These are phyloP conservation scores for Dipteronia dyeriana DNA, from an alignment of 345 rosid genomes.

Conservation along the genomic window DNA sequence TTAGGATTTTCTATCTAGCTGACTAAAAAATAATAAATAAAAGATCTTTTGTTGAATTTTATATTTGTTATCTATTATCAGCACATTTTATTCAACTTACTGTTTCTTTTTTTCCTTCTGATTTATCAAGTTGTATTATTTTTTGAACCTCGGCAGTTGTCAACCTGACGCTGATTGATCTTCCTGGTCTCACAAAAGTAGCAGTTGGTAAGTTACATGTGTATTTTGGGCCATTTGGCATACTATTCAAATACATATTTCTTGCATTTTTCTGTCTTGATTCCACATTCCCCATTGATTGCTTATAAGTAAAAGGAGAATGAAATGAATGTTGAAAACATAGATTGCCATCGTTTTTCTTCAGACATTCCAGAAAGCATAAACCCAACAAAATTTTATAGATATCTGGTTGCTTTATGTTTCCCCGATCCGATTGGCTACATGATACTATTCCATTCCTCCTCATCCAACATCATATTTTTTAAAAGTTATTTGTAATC, in stretches of 20 bases:
- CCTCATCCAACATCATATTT: background rate
- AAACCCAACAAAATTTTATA: background rate
- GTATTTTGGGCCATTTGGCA: background rate
- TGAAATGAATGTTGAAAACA: constrained; percentile 8
- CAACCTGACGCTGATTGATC: constrained; percentile 94
- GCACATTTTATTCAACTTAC: background rate
- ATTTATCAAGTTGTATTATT: constrained; percentile 5
- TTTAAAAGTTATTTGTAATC: background rate
- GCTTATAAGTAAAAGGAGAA: background rate
- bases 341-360: background rate
- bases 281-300: background rate
- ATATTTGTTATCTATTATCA: background rate
- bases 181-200: constrained; percentile 99
- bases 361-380: background rate
- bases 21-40: background rate
- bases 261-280: background rate
- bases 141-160: constrained; percentile 68
- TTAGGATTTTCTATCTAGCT: background rate
- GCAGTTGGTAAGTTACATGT: constrained; percentile 76
- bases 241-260: background rate
- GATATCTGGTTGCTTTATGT: background rate
- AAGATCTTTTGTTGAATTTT: background rate
- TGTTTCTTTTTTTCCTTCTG: background rate
- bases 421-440: background rate
- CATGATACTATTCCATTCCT: background rate